Percentiles rank a stretch among this genome's conserved stretches.
phyloP scores from a whole-genome alignment of 73 alveolate species.

The Uronychia setigera region DNA sequence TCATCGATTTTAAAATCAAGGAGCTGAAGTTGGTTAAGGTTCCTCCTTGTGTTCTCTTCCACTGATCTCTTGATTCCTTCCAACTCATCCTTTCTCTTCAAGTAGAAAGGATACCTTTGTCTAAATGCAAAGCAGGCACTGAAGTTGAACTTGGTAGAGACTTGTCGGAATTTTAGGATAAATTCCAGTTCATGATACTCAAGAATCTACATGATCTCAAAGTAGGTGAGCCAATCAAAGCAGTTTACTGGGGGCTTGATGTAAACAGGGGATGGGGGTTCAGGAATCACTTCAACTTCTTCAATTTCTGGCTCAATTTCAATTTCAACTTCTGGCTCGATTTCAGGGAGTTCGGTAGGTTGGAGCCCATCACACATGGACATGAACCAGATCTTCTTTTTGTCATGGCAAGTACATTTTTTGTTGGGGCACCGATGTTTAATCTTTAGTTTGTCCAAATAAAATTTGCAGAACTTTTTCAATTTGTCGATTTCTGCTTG shows the following conservation, averaged over 20 bases:
- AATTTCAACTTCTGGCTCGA: not conserved
- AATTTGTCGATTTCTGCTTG: not conserved
- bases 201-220: not conserved
- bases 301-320: no score
- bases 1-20: not conserved
- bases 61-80: not conserved
- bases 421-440: not conserved
- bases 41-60: not conserved
- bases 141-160: not conserved
- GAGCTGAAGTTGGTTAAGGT: not conserved
- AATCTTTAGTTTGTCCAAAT: not conserved
- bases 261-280: no score
- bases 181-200: not conserved
- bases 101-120: not conserved
- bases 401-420: not conserved
- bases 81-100: not conserved
- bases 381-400: not conserved
- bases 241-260: no score
- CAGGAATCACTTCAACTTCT: no score
- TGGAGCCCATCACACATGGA: not conserved
- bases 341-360: not conserved
- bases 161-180: not conserved
- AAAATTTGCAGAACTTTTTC: not conserved
- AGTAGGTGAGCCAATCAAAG: not conserved
- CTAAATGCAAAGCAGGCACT: not conserved